A percentile compares a stretch with the other conserved stretches of the same genome.
These are phyloP conservation scores for Pseudogymnoascus sp. DNA, from an alignment of 2,329 filamentous ascomycete species.

Conservation along the genomic window DNA sequence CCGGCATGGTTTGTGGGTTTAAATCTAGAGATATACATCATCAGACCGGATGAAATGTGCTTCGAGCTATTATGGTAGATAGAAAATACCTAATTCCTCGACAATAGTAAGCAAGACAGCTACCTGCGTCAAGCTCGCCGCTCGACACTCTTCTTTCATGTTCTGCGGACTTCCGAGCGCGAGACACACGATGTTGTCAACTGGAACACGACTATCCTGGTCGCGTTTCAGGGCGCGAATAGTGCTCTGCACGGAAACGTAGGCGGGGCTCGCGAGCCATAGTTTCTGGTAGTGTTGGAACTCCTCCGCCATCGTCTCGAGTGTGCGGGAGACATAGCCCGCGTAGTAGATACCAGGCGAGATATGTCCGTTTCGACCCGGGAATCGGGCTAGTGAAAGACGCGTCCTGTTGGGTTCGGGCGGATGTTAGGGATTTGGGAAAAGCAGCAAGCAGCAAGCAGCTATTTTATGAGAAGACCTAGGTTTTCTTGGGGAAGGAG, in stretches of 20 bases:
- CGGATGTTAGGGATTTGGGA: no score
- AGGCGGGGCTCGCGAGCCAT: constrained; percentile 22
- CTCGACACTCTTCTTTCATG: constrained; percentile 19
- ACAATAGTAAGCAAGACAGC: no score
- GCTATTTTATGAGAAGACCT: no score
- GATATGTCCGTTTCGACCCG: neutral
- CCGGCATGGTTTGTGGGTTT: no score
- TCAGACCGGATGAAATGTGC: no score
- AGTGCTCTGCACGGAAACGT: constrained; percentile 11
- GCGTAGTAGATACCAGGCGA: neutral
- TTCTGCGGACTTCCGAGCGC: constrained; percentile 26
- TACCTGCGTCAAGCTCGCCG: no score
- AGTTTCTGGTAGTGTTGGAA: constrained; percentile 18
- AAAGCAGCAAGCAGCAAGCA: no score
- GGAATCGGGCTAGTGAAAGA: neutral
- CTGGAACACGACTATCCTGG: constrained; percentile 8
- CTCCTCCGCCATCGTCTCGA: constrained; percentile 22
- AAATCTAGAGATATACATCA: no score
- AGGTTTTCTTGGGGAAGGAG: no score
- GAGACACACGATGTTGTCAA: constrained; percentile 23
- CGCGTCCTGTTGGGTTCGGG: no score
- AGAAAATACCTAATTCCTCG: no score
- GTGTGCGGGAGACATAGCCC: constrained; percentile 22
- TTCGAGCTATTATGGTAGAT: no score
- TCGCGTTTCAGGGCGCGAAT: neutral